Percentiles rank a stretch among this genome's conserved stretches.
These are phyloP conservation scores for Flagelloscypha sp. DNA, from an alignment of 768 basidiomycete species.

Conservation along the genomic window DNA sequence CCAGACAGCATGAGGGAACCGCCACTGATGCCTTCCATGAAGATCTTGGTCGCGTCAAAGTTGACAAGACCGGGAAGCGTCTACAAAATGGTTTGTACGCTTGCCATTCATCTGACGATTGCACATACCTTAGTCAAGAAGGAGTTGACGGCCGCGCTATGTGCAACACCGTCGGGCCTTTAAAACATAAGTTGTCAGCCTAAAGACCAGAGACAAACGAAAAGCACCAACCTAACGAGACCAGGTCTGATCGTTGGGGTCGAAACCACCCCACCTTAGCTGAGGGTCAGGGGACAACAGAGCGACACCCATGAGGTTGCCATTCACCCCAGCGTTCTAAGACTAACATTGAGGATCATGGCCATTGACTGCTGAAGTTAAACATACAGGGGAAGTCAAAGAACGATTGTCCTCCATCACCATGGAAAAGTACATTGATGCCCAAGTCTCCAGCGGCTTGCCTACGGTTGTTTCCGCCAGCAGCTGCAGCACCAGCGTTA, in stretches of 20 bases:
- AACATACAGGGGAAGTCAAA: conserved; percentile 15
- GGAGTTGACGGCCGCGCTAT: conserved; percentile 21
- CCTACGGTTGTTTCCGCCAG: too few relatives aligned
- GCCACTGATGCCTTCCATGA: conserved; percentile 22
- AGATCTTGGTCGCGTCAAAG: conserved; percentile 17
- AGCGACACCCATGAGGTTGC: conserved; percentile 16
- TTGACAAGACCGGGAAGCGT: conserved; percentile 18
- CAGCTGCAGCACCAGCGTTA: conserved; percentile 4
- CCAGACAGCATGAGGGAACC: conserved; percentile 20
- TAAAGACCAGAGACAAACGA: too few relatives aligned
- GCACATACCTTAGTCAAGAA: conserved; percentile 15
- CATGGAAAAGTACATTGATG: conserved; percentile 19
- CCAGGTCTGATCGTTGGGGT: conserved; percentile 10
- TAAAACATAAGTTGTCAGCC: not conserved
- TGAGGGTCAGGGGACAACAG: conserved; percentile 15
- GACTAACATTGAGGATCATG: too few relatives aligned
- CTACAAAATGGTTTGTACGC: too few relatives aligned
- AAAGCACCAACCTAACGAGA: conserved; percentile 10
- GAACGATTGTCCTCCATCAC: conserved; percentile 17
- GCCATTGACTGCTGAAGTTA: too few relatives aligned
- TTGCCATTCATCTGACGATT: not conserved
- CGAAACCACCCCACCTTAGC: conserved; percentile 14
- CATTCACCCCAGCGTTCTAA: conserved; percentile 15
- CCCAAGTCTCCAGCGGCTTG: conserved; percentile 12
- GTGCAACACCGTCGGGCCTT: conserved; percentile 19